Conservation (phyloP, 2,329 filamentous ascomycete genomes). For the Beauveria sp. region DNA sequence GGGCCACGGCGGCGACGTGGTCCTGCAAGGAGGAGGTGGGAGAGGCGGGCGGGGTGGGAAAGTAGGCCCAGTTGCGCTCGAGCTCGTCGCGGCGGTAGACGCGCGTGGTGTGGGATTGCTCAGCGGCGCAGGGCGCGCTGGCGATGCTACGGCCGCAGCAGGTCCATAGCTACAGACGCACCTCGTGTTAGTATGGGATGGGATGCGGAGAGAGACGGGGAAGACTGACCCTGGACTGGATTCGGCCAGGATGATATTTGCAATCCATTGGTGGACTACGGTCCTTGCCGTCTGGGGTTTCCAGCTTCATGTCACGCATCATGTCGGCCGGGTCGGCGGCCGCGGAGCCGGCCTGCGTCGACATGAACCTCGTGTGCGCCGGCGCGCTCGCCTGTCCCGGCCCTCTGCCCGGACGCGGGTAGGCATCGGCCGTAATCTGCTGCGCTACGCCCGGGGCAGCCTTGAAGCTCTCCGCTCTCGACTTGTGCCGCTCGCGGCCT, state of each 20-base stretch:
- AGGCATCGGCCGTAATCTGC: not conserved
- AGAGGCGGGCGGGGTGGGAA: constrained; percentile 15
- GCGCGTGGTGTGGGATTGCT: constrained; percentile 20
- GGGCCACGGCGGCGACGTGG: constrained; percentile 27
- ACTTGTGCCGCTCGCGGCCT: constrained; percentile 12
- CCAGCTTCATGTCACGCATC: not conserved
- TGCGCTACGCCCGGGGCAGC: not conserved
- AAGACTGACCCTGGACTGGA: constrained; percentile 20
- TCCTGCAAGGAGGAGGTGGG: not conserved
- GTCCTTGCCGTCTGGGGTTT: not conserved
- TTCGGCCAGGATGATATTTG: constrained; percentile 22
- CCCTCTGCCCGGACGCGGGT: not conserved
- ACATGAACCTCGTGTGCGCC: not conserved
- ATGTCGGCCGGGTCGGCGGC: not conserved
- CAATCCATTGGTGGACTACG: constrained; percentile 16
- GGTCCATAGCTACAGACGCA: constrained; percentile 18
- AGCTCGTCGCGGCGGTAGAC: constrained; percentile 20
- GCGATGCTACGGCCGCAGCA: constrained; percentile 21
- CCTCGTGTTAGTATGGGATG: not conserved
- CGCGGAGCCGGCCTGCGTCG: not conserved
- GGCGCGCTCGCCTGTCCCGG: not conserved
- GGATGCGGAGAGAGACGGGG: not conserved
- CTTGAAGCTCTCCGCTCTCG: not conserved
- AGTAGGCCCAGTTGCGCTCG: constrained; percentile 20
- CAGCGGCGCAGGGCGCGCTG: constrained; percentile 19